Evolutionary conservation across 1,284 basidiomycete species (phyloP), one percentile per base, ranked within the genome.

Genomic region (Puccinia novopanici): DNA sequence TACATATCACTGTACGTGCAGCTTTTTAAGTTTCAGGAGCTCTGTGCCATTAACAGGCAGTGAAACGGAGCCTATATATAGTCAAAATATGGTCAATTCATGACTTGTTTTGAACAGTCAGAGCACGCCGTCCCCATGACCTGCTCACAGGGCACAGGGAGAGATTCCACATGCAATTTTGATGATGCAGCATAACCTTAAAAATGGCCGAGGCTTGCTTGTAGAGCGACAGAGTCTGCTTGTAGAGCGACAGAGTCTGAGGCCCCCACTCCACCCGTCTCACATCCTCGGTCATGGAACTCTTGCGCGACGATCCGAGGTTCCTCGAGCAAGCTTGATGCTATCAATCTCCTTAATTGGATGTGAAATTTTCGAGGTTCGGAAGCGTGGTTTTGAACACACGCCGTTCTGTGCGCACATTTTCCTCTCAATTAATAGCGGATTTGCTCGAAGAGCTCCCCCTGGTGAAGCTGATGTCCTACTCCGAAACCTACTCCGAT

Each of bases 11-110:
- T 24, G 61, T 42, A 42, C 42, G 61, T 42, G 30, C 37, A 37
- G 17, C 37, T n/a, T n/a, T 45, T 27, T 27, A 15, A 45, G n/a
- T 45, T 67, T 67, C 42, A 67, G 63, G 63, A 67, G 63, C 15
- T 24, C n/a, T n/a, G 24, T 27, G 22, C 22, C 34, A 45, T 48
- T 48, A 27, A 13, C n/a, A 40, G 63, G 3, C n/a, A 22, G 63
- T 48, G 63, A 19, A 13, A 24, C n/a, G 24, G 63, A 27, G 63
- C 63, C n/a, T n/a, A n/a, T n/a, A n/a, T n/a, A n/a, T n/a, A n/a
- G n/a, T n/a, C n/a, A n/a, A n/a, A n/a, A n/a, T n/a, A 37, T 67
- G n/a, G 27, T 45, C 40, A 67, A n/a, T n/a, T n/a, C n/a, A 27
- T 48, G n/a, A 67, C 27, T 19, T 24, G 40, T 45, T 48, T n/a